Evolutionary conservation across 179 eudicot genomes (phyloP).

Genomic region (Camellia oleifera): DNA sequence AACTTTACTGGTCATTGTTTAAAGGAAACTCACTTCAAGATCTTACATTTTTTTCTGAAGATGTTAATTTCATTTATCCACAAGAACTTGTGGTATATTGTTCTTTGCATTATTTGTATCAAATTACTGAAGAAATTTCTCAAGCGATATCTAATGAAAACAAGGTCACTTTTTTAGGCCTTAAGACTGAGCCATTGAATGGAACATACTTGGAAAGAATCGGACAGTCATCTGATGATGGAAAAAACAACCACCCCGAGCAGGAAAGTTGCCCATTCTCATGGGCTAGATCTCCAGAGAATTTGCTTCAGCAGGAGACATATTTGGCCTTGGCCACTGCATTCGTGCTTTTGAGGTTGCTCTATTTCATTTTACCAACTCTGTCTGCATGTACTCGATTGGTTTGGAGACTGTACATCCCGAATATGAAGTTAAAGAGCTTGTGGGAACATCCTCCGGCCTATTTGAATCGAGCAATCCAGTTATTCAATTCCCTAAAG

Average conservation of each 20-base stretch:
- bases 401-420: constrained; percentile 56
- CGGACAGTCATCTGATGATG: constrained; percentile 35
- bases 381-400: constrained; percentile 34
- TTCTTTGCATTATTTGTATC: not conserved
- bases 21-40: not conserved
- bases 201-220: constrained; percentile 38
- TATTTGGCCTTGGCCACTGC: constrained; percentile 76
- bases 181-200: constrained; percentile 40
- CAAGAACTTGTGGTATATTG: not conserved
- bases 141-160: not conserved
- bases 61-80: not conserved
- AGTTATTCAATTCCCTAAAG: constrained; percentile 45
- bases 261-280: constrained; percentile 80
- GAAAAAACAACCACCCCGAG: constrained; percentile 26
- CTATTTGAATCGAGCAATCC: constrained; percentile 50
- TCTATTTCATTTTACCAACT: constrained; percentile 50
- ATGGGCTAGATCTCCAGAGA: constrained; percentile 89
- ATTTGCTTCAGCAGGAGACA: constrained; percentile 72
- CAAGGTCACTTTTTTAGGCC: constrained; percentile 36
- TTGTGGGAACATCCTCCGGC: constrained; percentile 73
- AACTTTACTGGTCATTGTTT: not conserved
- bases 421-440: constrained; percentile 43
- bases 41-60: not conserved
- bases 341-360: constrained; percentile 69
- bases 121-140: not conserved